These are phyloP conservation scores for Collybia sordida DNA, from an alignment of 768 basidiomycete species.

Conservation along the genomic window DNA sequence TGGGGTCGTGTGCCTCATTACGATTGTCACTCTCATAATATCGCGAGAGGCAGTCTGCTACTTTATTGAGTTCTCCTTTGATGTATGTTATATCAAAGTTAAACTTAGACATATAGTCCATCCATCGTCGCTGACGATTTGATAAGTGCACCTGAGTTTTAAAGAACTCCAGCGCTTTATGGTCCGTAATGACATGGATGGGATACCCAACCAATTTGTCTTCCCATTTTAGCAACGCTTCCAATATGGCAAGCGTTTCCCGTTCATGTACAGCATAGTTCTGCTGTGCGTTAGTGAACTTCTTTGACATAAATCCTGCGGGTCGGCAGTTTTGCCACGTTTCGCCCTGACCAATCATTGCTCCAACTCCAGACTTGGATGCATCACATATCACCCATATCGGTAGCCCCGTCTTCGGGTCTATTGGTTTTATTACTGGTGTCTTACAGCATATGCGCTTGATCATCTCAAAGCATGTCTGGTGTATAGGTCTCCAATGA, in stretches of 20 bases:
- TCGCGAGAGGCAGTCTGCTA: constrained; percentile 28
- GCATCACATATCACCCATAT: constrained; percentile 29
- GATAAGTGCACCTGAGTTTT: constrained; percentile 18
- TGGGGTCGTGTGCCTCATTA: constrained; percentile 7
- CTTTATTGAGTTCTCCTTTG: constrained; percentile 22
- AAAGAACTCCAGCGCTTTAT: constrained; percentile 24
- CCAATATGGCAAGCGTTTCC: constrained; percentile 16
- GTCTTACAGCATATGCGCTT: constrained; percentile 19
- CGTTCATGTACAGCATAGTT: constrained; percentile 22
- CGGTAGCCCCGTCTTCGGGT: constrained; percentile 12
- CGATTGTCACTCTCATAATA: constrained; percentile 26
- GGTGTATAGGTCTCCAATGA: constrained; percentile 23
- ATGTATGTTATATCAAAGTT: constrained; percentile 25
- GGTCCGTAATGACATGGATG: constrained; percentile 21
- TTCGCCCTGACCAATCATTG: constrained; percentile 25
- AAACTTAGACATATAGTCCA: constrained; percentile 26
- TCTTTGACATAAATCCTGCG: constrained; percentile 26
- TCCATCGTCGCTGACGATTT: constrained; percentile 24
- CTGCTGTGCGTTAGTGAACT: constrained; percentile 24
- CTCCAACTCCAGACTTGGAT: constrained; percentile 21
- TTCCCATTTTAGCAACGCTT: constrained; percentile 28
- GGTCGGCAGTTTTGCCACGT: constrained; percentile 21
- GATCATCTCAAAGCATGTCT: constrained; percentile 18
- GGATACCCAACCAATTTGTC: constrained; percentile 25
- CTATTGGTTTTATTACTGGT: constrained; percentile 20